These are phyloP conservation scores for Aspergillus arachidicola DNA, from an alignment of 2,329 filamentous ascomycete species.

Conservation along the genomic window DNA sequence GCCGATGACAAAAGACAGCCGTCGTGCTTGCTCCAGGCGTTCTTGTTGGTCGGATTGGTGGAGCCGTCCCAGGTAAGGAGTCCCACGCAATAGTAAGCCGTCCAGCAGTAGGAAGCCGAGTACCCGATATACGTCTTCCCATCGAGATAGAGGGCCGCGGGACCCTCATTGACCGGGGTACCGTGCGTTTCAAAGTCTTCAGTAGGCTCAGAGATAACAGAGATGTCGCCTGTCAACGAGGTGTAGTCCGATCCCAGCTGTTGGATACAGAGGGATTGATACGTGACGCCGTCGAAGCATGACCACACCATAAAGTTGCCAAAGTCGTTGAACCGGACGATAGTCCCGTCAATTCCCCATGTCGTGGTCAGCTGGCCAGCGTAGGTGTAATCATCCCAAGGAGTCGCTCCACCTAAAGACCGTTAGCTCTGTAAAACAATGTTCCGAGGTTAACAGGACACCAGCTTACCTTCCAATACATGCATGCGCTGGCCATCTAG, in stretches of 20 bases:
- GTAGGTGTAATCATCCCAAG: conserved; percentile 57
- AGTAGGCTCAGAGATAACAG: conserved; percentile 56
- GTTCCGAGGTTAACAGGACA: no score
- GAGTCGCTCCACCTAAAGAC: conserved; percentile 49
- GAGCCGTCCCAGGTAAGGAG: conserved; percentile 56
- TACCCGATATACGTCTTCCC: conserved; percentile 58
- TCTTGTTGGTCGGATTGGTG: conserved; percentile 48
- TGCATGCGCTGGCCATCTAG: conserved; percentile 56
- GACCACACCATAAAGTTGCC: conserved; percentile 61
- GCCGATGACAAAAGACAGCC: conserved; percentile 56
- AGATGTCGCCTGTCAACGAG: conserved; percentile 44
- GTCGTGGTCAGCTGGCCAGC: conserved; percentile 49
- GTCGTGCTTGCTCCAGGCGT: conserved; percentile 55
- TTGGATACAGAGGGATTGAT: conserved; percentile 21
- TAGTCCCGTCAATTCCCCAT: conserved; percentile 59
- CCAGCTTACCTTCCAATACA: conserved; percentile 52
- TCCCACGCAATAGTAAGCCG: conserved; percentile 56
- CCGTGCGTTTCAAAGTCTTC: conserved; percentile 55
- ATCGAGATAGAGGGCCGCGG: conserved; percentile 56
- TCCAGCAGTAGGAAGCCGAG: conserved; percentile 62
- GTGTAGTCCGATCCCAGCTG: conserved; percentile 15
- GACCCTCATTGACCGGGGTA: conserved; percentile 58
- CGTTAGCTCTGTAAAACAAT: neutral
- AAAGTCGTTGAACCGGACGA: conserved; percentile 51
- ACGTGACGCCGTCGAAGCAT: conserved; percentile 45